Evolutionary conservation across 371 early-diverging fungal species (phyloP).

Genomic region (Mortierella sp.): DNA sequence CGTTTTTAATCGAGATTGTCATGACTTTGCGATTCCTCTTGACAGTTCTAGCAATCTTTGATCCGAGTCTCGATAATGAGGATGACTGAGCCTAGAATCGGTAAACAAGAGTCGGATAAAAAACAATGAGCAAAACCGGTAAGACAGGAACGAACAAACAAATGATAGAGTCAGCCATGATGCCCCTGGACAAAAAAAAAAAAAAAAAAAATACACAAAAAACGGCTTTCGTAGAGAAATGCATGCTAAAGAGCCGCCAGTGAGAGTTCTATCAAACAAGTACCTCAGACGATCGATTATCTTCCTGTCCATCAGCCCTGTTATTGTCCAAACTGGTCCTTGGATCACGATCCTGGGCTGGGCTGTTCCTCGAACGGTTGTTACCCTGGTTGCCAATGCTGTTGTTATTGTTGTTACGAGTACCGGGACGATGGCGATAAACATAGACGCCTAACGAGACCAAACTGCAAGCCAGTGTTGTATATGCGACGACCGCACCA

Average conservation of each 20-base stretch:
- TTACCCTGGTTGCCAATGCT: not conserved
- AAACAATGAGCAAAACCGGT: not conserved
- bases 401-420: conserved; percentile 13
- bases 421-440: conserved; percentile 32
- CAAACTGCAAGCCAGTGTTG: conserved; percentile 57
- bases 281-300: conserved; percentile 50
- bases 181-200: not conserved
- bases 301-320: conserved; percentile 5
- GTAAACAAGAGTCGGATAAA: not conserved
- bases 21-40: conserved; percentile 54
- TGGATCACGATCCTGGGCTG: conserved; percentile 14
- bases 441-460: conserved; percentile 59
- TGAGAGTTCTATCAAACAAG: not conserved
- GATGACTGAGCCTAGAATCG: conserved; percentile 34
- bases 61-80: conserved; percentile 54
- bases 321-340: conserved; percentile 23
- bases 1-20: conserved; percentile 57
- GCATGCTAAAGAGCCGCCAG: no score
- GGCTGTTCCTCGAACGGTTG: not conserved
- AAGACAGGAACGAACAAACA: not conserved
- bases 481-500: conserved; percentile 42
- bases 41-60: conserved; percentile 53
- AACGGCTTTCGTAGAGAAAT: not conserved
- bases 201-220: conserved; percentile 1
- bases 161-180: not conserved